These are phyloP conservation scores for Sporothrix globosa DNA, from an alignment of 2,329 filamentous ascomycete species.

Conservation along the genomic window DNA sequence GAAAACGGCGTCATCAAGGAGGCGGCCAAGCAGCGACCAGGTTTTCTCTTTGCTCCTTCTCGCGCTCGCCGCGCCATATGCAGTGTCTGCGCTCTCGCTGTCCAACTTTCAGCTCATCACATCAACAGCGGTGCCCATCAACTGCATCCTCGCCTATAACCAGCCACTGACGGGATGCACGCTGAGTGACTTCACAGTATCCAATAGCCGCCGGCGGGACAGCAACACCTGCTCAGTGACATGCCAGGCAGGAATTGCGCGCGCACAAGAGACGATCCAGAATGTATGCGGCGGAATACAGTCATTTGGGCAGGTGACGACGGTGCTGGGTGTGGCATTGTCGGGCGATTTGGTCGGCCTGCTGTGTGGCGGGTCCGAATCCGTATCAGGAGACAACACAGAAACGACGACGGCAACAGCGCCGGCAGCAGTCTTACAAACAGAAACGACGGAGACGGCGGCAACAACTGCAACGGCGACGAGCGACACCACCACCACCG, in stretches of 20 bases:
- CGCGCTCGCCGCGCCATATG: slow-evolving; percentile 36
- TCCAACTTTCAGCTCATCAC: slow-evolving; percentile 49
- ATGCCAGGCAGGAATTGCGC: slow-evolving; percentile 63
- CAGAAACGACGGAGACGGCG: neutral
- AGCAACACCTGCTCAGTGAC: slow-evolving; percentile 45
- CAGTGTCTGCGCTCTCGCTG: slow-evolving; percentile 43
- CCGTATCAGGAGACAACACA: neutral
- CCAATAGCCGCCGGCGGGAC: neutral
- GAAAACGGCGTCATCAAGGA: neutral
- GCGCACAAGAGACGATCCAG: slow-evolving; percentile 74
- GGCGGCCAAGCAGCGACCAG: neutral
- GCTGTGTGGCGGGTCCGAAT: slow-evolving; percentile 41
- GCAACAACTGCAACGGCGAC: no score
- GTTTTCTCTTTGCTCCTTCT: neutral
- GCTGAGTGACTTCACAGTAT: slow-evolving; percentile 43
- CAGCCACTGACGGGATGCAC: slow-evolving; percentile 47
- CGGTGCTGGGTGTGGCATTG: slow-evolving; percentile 47
- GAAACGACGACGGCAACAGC: neutral
- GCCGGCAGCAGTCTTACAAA: neutral
- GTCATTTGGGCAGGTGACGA: slow-evolving; percentile 46
- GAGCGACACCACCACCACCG: neutral
- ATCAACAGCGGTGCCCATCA: slow-evolving; percentile 44
- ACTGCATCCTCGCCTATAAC: slow-evolving; percentile 51
- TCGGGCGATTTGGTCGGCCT: slow-evolving; percentile 45
- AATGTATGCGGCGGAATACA: slow-evolving; percentile 67